Base-by-base conservation (phyloP, 164 flowering plant species). In the Nelumbo lutea region DNA sequence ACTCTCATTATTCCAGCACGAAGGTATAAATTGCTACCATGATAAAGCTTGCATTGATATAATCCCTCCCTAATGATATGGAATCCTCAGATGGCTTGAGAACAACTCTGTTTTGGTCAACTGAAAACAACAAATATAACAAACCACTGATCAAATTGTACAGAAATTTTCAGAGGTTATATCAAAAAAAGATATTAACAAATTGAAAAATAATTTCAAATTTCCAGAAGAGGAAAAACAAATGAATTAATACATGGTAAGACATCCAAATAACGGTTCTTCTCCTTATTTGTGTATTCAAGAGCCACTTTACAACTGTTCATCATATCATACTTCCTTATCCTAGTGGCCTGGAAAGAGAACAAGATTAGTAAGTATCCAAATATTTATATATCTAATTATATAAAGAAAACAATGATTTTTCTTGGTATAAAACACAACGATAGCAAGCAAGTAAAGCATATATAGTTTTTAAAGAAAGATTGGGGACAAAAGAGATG, bases 1-100 rank as follows among this genome's bases (percentile, higher is more conserved):
- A 45, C 41, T 10, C 11, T 6, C 14, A 53, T 27, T 13, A 44
- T 55, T 70, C 69, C 6, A 7, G 4, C 6, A 51, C 15, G 47
- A 56, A 48, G 11, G 38, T 53, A 56, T 42, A 43, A 8, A 68
- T 38, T 9, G 44, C 42, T 74, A 88, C 98, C 84, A 62, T 67
- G 57, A 93, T 78, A 46, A 86, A 79, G 82, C 98, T 93, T 40
- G 98, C 98, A 85, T 90, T 89, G 66, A 91, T 88, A 61, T 89
- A 91, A 15, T 84, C 93, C 67, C 65, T 80, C 42, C 85, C 91
- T 48, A 83, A 52, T 57, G 83, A 79, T 70, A 79, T 83, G 70
- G 77, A 67, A 75, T 83, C 84, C 75, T 72, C 81, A 57, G 84
- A 83, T 42, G 84, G 75, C 59, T 84, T 72, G 51, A 89, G 88